Evolutionary conservation across 352 stramenopile genomes (phyloP).

Genomic region (Phytophthora pluvialis): DNA sequence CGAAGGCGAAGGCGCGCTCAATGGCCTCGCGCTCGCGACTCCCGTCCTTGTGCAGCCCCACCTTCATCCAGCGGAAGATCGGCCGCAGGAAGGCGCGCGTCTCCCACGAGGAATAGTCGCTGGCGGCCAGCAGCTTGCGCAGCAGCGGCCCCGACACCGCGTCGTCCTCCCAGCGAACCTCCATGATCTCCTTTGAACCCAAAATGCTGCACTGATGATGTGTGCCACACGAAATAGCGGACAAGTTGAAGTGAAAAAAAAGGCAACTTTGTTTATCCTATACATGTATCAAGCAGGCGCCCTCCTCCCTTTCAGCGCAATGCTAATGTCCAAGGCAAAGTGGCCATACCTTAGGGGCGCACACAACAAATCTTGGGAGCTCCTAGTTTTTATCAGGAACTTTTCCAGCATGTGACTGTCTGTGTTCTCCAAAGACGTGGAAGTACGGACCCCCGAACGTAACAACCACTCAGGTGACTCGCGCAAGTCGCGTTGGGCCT

Average conservation of each 20-base stretch:
- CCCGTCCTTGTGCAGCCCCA: conserved; percentile 65
- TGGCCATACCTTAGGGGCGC: too few relatives aligned
- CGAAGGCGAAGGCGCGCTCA: conserved; percentile 72
- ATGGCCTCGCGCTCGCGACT: conserved; percentile 56
- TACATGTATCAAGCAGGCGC: too few relatives aligned
- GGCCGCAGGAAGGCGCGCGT: conserved; percentile 71
- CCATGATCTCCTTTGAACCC: conserved; percentile 18
- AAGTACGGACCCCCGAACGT: too few relatives aligned
- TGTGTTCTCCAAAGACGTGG: too few relatives aligned
- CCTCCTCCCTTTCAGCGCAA: too few relatives aligned
- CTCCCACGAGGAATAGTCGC: conserved; percentile 46
- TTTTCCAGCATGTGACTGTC: too few relatives aligned
- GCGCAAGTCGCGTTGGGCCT: too few relatives aligned
- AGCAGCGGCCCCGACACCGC: conserved; percentile 36
- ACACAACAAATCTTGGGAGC: too few relatives aligned
- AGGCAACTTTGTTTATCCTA: too few relatives aligned
- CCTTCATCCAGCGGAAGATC: conserved; percentile 80
- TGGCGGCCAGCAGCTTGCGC: conserved; percentile 24
- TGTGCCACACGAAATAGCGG: background rate
- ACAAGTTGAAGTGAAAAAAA: background rate
- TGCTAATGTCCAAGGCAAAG: too few relatives aligned
- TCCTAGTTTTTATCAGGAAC: too few relatives aligned
- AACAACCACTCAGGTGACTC: too few relatives aligned
- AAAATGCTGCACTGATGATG: background rate
- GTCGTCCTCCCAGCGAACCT: conserved; percentile 42